Base-by-base conservation (phyloP, 306 rosid species). In the Ochetophila trinervis region DNA sequence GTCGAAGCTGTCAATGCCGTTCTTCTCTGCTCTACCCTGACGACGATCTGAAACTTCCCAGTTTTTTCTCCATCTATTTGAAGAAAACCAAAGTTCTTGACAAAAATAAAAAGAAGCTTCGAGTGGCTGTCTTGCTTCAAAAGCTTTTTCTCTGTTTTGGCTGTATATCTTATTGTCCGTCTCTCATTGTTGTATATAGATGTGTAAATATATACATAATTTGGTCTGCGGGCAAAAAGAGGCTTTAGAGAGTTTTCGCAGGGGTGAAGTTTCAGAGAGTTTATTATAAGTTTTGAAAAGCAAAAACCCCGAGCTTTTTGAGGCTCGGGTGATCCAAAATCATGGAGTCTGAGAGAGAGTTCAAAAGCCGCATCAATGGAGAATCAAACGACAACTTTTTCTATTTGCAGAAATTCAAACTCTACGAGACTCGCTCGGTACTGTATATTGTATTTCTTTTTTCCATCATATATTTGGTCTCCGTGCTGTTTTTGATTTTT, bases 351-450 rank as follows among this genome's bases (percentile, higher is more conserved):
- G 83, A 84, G 65, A 82, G 72, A 53, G 74, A 72, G 58, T 83
- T 50, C 44, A 63, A 15, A 48, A 76, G 15, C 19, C 27, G 65
- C 69, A 53, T 66, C 65, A 75, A 54, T 27, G 84, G 78, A 55
- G 88, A 71, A 77, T 76, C 63, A 45, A 83, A 67, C 81, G 27
- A 69, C 8, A 78, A 73, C 62, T 67, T 82, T 57, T 69, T 68
- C 70, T 82, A 71, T 67, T 78, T 93, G 95, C 93, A 93, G 79
- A 93, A 90, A 81, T 93, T 93, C 87, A 90, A 86, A 75, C 99
- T 93, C 57, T 90, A 93, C 27, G 99, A 93, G 73, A 87, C 97
- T 18, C 86, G 84, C 73, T 87, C 97, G 91, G 99, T 93, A 89
- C 40, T 78, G 23, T 32, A 51, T 72, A 20, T 60, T 53, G 37